These are phyloP conservation scores for Colletotrichum gloeosporioides DNA, from an alignment of 2,329 filamentous ascomycete genomes.

Conservation along the genomic window DNA sequence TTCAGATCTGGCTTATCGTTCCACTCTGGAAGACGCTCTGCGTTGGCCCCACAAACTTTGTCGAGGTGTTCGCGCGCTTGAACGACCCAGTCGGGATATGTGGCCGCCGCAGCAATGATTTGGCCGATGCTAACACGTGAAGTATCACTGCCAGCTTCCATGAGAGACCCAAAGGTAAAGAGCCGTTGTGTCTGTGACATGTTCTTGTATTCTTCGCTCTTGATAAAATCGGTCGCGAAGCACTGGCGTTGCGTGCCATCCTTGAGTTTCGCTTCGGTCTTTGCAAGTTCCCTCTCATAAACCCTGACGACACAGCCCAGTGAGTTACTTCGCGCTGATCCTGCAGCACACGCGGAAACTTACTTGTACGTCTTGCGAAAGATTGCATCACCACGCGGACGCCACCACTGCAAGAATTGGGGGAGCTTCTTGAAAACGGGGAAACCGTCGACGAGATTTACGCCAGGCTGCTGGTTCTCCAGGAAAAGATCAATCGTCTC, in stretches of 20 bases:
- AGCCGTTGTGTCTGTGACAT: background rate
- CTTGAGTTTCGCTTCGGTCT: background rate
- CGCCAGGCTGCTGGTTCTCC: background rate
- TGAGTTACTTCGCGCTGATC: background rate
- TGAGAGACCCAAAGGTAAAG: background rate
- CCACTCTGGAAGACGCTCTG: background rate
- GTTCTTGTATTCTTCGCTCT: background rate
- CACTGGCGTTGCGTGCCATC: background rate
- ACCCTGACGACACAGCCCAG: background rate
- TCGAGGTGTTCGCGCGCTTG: background rate
- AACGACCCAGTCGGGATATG: background rate
- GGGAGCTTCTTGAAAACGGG: background rate
- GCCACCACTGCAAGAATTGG: background rate
- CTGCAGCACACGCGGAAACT: background rate
- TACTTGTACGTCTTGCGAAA: background rate
- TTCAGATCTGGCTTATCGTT: background rate
- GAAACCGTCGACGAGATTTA: background rate
- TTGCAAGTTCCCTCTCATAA: background rate
- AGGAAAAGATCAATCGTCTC: background rate
- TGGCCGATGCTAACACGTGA: background rate
- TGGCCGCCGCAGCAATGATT: background rate
- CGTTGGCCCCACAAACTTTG: background rate
- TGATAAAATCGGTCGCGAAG: background rate
- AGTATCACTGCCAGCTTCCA: background rate
- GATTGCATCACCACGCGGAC: background rate